A percentile compares a stretch with the other conserved stretches of the same genome.
These are phyloP conservation scores for Pigoraptor vietnamica DNA, from an alignment of 78 protist species.

Conservation along the genomic window DNA sequence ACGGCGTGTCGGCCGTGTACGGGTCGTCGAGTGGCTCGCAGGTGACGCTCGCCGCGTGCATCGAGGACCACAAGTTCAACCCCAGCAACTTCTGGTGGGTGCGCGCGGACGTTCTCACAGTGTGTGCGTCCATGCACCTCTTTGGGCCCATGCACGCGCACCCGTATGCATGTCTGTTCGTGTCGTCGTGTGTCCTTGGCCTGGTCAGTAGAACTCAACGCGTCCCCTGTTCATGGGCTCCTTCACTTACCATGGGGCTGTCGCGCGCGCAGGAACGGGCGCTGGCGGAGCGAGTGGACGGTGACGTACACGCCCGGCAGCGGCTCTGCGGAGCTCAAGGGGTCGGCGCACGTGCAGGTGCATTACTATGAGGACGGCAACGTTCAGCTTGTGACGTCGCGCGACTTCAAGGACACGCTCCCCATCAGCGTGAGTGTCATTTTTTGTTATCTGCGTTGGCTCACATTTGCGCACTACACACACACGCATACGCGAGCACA, in stretches of 20 bases:
- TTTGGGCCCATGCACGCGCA: not conserved
- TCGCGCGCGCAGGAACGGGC: conserved; percentile 13
- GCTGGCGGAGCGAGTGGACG: conserved; percentile 24
- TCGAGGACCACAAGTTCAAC: conserved; percentile 15
- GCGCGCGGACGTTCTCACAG: not conserved
- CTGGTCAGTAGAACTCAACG: too few species aligned
- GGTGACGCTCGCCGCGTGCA: conserved; percentile 17
- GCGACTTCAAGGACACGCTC: conserved; percentile 10
- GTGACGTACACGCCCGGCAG: not conserved
- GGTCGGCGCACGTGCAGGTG: conserved; percentile 6
- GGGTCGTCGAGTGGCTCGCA: not conserved
- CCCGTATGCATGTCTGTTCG: not conserved
- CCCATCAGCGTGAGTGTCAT: not conserved
- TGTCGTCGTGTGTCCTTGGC: not conserved
- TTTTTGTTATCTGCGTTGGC: not conserved
- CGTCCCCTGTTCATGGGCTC: not conserved
- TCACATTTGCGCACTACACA: too few species aligned
- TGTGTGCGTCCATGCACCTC: not conserved
- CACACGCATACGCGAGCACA: too few species aligned
- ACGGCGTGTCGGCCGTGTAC: conserved; percentile 3
- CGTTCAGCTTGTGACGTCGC: conserved; percentile 44
- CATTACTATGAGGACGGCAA: conserved; percentile 65
- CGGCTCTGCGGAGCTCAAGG: not conserved
- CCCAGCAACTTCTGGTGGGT: conserved; percentile 41
- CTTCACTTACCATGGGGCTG: too few species aligned